Percentiles rank a stretch among this genome's conserved stretches.
Conservation (phyloP, 352 stramenopile species). For the Globisporangium mamillatum region DNA sequence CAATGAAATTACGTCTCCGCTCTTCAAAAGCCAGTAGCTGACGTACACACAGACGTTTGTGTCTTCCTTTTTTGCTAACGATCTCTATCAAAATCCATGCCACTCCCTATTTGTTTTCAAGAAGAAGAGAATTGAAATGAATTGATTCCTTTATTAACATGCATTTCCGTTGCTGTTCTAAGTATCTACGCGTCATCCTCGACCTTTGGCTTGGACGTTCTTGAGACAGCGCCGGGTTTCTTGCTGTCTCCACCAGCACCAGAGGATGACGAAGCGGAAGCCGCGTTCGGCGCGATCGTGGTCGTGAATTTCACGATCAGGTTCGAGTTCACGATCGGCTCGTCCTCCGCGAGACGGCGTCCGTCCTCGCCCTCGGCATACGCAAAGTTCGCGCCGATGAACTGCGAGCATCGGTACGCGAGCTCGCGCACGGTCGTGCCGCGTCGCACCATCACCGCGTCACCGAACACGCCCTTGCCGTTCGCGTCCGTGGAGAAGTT, state of each 20-base stretch:
- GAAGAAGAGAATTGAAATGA: neutral
- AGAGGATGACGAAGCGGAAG: constrained; percentile 5
- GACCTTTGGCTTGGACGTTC: constrained; percentile 24
- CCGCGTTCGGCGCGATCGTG: constrained; percentile 37
- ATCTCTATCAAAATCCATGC: neutral
- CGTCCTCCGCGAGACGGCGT: constrained; percentile 67
- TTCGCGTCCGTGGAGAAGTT: constrained; percentile 72
- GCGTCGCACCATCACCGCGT: constrained; percentile 71
- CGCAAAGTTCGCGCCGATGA: constrained; percentile 70
- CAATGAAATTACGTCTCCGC: neutral
- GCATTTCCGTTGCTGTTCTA: neutral
- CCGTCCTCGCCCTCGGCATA: constrained; percentile 84
- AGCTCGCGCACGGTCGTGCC: constrained; percentile 81
- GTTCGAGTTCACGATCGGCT: constrained; percentile 53
- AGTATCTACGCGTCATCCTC: constrained; percentile 21
- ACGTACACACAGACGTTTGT: constrained; percentile 9
- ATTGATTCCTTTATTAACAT: constrained; percentile 8
- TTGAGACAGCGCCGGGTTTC: constrained; percentile 25
- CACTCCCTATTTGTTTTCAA: constrained; percentile 1
- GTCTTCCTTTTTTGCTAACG: constrained; percentile 1
- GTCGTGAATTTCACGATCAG: constrained; percentile 82
- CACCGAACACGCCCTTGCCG: constrained; percentile 70
- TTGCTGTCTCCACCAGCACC: constrained; percentile 30
- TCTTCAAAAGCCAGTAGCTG: neutral
- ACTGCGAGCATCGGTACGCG: constrained; percentile 60